Conservation (phyloP, 1,284 basidiomycete species). For the Microbotryum lychnidis-dioicae region DNA sequence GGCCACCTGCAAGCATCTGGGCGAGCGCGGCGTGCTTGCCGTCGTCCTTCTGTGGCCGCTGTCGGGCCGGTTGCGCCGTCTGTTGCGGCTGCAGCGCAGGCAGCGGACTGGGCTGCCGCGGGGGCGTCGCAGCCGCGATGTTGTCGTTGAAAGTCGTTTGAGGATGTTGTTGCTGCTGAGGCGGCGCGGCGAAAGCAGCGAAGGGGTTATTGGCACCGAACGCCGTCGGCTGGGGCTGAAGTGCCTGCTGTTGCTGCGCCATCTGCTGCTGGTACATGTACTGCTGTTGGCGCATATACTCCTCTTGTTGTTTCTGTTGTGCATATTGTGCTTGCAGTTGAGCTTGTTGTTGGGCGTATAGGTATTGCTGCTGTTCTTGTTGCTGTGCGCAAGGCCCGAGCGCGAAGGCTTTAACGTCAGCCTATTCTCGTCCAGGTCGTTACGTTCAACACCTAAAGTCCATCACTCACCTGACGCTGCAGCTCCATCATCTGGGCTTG, state of each 20-base stretch:
- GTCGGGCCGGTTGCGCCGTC: constrained; percentile 19
- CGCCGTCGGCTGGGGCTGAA: constrained; percentile 51
- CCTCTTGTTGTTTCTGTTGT: constrained; percentile 40
- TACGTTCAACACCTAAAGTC: neutral
- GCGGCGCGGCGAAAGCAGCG: constrained; percentile 43
- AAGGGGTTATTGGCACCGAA: constrained; percentile 93
- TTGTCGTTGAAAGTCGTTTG: constrained; percentile 7
- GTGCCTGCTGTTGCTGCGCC: constrained; percentile 39
- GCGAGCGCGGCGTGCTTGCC: constrained; percentile 71
- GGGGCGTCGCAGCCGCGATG: constrained; percentile 10
- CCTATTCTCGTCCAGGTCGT: neutral
- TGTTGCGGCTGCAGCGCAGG: constrained; percentile 22
- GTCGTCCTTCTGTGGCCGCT: constrained; percentile 43
- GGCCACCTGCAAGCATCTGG: constrained; percentile 55
- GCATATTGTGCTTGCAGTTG: constrained; percentile 41
- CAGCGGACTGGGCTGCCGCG: constrained; percentile 6
- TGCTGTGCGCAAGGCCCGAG: constrained; percentile 37
- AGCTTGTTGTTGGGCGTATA: constrained; percentile 51
- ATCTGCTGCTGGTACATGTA: constrained; percentile 40
- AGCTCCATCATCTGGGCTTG: constrained; percentile 35
- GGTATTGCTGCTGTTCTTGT: constrained; percentile 58
- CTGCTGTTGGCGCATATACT: constrained; percentile 44
- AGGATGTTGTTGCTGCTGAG: constrained; percentile 16
- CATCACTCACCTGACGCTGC: constrained; percentile 33
- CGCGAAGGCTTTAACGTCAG: constrained; percentile 29